A percentile compares a stretch with the other conserved stretches of the same genome.
These are phyloP conservation scores for Didymella keratinophila DNA, from an alignment of 2,329 filamentous ascomycete species.

Conservation along the genomic window DNA sequence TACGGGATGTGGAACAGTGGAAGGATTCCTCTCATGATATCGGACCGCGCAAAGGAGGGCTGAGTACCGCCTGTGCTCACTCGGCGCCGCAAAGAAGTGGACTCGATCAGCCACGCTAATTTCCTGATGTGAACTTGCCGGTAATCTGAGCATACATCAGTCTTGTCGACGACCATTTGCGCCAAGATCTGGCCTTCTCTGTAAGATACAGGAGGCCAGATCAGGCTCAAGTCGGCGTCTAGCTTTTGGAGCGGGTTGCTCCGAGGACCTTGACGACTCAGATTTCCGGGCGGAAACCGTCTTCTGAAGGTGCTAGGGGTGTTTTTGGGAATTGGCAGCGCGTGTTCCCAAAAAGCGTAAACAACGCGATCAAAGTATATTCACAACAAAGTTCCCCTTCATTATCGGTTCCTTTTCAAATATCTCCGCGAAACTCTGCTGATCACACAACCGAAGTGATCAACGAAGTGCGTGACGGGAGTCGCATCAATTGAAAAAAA, in stretches of 20 bases:
- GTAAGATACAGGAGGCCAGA: conserved; percentile 4
- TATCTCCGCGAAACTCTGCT: conserved; percentile 11
- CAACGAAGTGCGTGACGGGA: conserved; percentile 14
- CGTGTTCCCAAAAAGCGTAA: conserved; percentile 17
- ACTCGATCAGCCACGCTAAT: conserved; percentile 22
- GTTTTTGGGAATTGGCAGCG: not conserved
- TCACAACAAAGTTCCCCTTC: conserved; percentile 23
- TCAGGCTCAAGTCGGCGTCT: conserved; percentile 10
- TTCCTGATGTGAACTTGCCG: conserved; percentile 10
- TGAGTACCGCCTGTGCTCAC: conserved; percentile 22
- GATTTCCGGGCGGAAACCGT: not conserved
- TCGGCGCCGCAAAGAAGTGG: conserved; percentile 30
- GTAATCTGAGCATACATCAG: conserved; percentile 2
- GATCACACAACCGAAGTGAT: conserved; percentile 17
- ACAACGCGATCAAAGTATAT: conserved; percentile 13
- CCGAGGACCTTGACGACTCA: conserved; percentile 2
- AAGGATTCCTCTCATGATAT: not conserved
- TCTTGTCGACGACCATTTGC: conserved; percentile 4
- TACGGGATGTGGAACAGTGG: conserved; percentile 1
- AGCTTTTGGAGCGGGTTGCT: conserved; percentile 8
- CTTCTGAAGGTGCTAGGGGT: not conserved
- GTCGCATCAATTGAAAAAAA: conserved; percentile 10
- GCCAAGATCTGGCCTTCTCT: conserved; percentile 2
- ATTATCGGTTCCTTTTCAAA: conserved; percentile 3
- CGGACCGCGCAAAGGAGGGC: conserved; percentile 11